Evolutionary conservation across 176 grass and related monocot species (phyloP), one percentile per base, ranked within the genome.

Genomic region (Oryza punctata): DNA sequence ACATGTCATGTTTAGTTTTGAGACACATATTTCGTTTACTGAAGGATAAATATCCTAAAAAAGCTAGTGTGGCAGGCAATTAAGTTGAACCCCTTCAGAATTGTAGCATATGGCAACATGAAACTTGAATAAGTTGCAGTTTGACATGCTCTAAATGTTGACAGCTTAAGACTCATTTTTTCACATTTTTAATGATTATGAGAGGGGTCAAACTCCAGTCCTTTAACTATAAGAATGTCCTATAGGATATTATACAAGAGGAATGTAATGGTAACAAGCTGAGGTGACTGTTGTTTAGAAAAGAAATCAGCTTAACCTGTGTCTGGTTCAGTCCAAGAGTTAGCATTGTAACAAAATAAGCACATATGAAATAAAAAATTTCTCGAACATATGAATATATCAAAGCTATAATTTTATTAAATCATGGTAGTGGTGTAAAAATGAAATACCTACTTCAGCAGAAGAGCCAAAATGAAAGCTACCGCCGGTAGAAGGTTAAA

Each of bases 381-480:
- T n/a, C n/a, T n/a, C n/a, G n/a, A n/a, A n/a, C 74, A 67, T 67
- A 50, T 18, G 26, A 35, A 2, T 25, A 29, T 32, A 66, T 6
- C 25, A 65, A 65, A 47, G 12, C 28, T 75, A 19, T 19, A 14
- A 38, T 76, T n/a, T 37, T 63, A 72, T 6, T 12, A 69, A 69
- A 40, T 19, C 54, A 60, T 77, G 12, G 14, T 59, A 35, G 6
- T 23, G 13, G 21, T 60, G 54, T 46, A 9, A 45, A 85, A 72
- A 35, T 25, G 25, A 47, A 63, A 41, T 46, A 3, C 4, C 63
- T 67, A 79, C 84, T 67, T 9, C 10, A 85, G 50, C 61, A 79
- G 38, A 65, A 85, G 21, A 72, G 84, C 75, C 26, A 85, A 45
- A 46, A 88, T 68, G 85, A 88, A 91, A 61, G 89, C 75, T 21